Conservation (phyloP, 2,329 filamentous ascomycete genomes). For the Nothophoma quercina region DNA sequence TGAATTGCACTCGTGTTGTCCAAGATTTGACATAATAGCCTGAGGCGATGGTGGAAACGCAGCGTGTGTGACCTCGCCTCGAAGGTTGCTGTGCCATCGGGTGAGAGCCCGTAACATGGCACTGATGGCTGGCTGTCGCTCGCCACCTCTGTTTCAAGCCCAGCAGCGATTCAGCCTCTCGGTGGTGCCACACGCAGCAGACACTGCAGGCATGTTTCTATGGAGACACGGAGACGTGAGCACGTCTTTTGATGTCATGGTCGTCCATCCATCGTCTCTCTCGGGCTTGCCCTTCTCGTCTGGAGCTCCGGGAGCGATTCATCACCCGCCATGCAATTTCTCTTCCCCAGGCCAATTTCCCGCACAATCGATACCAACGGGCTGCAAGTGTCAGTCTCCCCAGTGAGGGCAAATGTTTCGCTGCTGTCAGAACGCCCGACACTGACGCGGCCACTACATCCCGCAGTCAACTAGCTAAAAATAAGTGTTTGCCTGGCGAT, state of each 20-base stretch:
- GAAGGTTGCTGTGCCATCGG: background rate
- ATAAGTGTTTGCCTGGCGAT: constrained; percentile 10
- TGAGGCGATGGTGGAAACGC: constrained; percentile 10
- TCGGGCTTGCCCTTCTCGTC: constrained; percentile 18
- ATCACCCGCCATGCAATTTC: constrained; percentile 18
- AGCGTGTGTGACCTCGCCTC: background rate
- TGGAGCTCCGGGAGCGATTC: constrained; percentile 10
- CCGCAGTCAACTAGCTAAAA: constrained; percentile 13
- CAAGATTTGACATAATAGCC: constrained; percentile 1
- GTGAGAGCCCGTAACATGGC: background rate
- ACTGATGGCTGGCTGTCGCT: constrained; percentile 9
- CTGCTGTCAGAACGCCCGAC: constrained; percentile 4
- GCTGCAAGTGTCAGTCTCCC: background rate
- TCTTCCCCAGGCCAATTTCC: constrained; percentile 16
- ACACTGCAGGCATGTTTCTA: constrained; percentile 20
- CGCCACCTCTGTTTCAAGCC: constrained; percentile 14
- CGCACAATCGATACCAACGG: constrained; percentile 7
- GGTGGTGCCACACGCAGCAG: constrained; percentile 14
- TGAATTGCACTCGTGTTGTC: constrained; percentile 16
- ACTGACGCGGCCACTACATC: constrained; percentile 17
- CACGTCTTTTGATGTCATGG: constrained; percentile 19
- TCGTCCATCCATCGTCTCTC: constrained; percentile 4
- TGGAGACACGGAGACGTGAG: constrained; percentile 17
- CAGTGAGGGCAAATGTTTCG: background rate
- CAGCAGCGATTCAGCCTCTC: constrained; percentile 7